Evolutionary conservation across 768 basidiomycete species (phyloP), one percentile per base, ranked within the genome.

Genomic region (Lactarius psammicola): DNA sequence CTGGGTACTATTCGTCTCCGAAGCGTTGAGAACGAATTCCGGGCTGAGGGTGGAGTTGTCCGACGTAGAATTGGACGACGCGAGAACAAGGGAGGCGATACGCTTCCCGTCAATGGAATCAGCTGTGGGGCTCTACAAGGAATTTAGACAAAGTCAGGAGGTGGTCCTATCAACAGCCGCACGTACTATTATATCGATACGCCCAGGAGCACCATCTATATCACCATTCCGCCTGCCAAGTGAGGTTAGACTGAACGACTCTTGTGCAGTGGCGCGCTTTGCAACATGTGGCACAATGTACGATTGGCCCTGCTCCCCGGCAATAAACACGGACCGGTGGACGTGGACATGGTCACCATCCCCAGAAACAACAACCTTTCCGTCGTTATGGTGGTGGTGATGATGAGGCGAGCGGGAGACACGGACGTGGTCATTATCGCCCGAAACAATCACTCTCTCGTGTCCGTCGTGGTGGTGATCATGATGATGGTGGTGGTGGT

Each of bases 131-230:
- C 76, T 80, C 80, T 80, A 68, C 44, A 18, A 31, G 56, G 20
- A 13, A 18, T 23, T 33, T 38, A 66, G 2, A 34, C 26, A 30
- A 49, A 38, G 34, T 26, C 8, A 20, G 28, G 57, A 20, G 20
- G 61, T 44, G 10, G 63, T 36, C 63, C 58, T 71, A 64, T 46
- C 34, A 42, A 36, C 62, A 30, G 33, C 4, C 34, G 42, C 15
- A 76, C 80, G 59, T 66, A 80, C 86, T 77, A 83, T 74, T 65
- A 87, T 80, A 67, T 82, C 78, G 56, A 87, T 74, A 3, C 64
- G 76, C 4, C 86, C 85, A 9, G 76, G 72, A 9, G 76, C 78
- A 2, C 76, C 75, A 17, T 60, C 62, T 15, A 49, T 9, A 49
- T 33, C 68, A 62, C 30, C 63, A 63, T 51, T 62, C 53, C 69